These are phyloP conservation scores for Nemania serpens DNA, from an alignment of 2,329 filamentous ascomycete species.

Conservation along the genomic window DNA sequence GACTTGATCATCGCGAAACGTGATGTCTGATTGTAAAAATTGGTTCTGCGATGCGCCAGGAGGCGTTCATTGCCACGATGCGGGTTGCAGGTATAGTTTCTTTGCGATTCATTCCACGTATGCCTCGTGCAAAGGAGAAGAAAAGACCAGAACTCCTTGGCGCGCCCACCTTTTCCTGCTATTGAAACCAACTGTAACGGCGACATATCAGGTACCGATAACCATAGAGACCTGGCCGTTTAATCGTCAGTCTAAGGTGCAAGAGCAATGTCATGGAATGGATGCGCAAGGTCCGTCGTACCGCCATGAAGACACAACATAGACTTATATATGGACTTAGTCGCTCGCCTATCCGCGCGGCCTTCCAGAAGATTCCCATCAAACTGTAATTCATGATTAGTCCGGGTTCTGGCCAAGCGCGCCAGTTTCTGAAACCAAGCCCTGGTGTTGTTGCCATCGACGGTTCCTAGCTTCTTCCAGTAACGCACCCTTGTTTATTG, in stretches of 20 bases:
- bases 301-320: slow-evolving; percentile 93
- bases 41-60: background rate
- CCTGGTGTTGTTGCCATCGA: background rate
- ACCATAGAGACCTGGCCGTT: slow-evolving; percentile 38
- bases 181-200: slow-evolving; percentile 11
- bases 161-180: slow-evolving; percentile 11
- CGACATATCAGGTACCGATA: slow-evolving; percentile 37
- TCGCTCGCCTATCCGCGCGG: slow-evolving; percentile 86
- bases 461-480: background rate
- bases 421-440: background rate
- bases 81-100: slow-evolving; percentile 1
- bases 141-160: slow-evolving; percentile 29
- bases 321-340: slow-evolving; percentile 94
- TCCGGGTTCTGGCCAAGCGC: background rate
- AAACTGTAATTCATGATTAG: slow-evolving; percentile 54
- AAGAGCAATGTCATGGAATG: background rate
- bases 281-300: slow-evolving; percentile 48
- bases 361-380: slow-evolving; percentile 94
- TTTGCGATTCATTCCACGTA: slow-evolving; percentile 6
- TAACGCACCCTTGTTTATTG: slow-evolving; percentile 82
- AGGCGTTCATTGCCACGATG: background rate
- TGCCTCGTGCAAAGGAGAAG: slow-evolving; percentile 16
- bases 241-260: slow-evolving; percentile 18
- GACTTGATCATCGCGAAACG: slow-evolving; percentile 12
- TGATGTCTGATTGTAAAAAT: slow-evolving; percentile 9